A percentile compares a stretch with the other conserved stretches of the same genome.
Evolutionary conservation across 805 yeast genomes (phyloP).

Genomic region (Kazachstania psychrophila): DNA sequence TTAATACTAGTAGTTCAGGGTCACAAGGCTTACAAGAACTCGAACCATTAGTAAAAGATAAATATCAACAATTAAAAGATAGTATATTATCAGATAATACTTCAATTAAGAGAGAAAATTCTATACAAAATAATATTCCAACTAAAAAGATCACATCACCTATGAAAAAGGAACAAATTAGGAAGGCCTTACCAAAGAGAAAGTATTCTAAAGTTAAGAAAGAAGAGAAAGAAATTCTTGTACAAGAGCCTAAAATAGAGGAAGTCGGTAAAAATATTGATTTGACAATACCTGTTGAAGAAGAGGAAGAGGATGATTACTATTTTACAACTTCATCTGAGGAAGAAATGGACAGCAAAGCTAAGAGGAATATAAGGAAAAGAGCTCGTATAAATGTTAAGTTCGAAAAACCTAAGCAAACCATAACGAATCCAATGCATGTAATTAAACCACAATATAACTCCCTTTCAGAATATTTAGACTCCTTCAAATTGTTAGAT

Average conservation of each 20-base stretch:
- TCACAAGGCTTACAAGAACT: not conserved
- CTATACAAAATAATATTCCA: not conserved
- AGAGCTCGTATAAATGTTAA: slow-evolving; percentile 24
- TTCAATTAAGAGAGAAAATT: not conserved
- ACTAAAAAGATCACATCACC: not conserved
- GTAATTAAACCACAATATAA: slow-evolving; percentile 37
- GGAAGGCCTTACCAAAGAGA: not conserved
- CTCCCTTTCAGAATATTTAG: slow-evolving; percentile 37
- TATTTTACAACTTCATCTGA: slow-evolving; percentile 28
- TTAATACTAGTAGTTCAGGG: not conserved
- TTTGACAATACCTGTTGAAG: too few relatives aligned
- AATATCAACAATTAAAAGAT: not conserved
- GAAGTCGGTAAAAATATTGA: too few relatives aligned
- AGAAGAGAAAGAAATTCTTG: not conserved
- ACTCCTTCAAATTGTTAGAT: slow-evolving; percentile 49
- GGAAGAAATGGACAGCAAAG: slow-evolving; percentile 16
- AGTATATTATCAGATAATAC: not conserved
- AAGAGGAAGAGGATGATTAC: slow-evolving; percentile 11
- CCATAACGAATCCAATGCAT: slow-evolving; percentile 54
- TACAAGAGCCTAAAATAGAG: too few relatives aligned
- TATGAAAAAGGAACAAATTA: not conserved
- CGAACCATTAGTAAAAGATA: slow-evolving; percentile 3
- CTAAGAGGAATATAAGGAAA: slow-evolving; percentile 8
- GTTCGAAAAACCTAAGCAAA: slow-evolving; percentile 36
- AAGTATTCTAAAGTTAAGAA: not conserved